Evolutionary conservation across 2,329 filamentous ascomycete species (phyloP).

Genomic region (Teratosphaeria pseudoeucalypti): DNA sequence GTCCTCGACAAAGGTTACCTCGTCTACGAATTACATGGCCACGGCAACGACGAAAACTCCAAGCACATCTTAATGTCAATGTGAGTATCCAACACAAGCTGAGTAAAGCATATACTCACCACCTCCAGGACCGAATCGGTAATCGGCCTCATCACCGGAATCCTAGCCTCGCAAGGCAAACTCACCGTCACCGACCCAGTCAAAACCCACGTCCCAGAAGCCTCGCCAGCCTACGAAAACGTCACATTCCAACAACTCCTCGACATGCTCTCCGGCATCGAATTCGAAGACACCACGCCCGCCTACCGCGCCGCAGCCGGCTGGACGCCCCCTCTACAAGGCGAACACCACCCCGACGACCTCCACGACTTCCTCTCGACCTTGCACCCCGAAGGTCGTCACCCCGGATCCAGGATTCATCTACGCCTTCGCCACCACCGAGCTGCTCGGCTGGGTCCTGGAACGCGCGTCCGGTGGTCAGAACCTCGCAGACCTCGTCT

Average conservation of each 20-base stretch:
- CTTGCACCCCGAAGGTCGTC: slow-evolving; percentile 5
- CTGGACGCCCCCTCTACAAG: slow-evolving; percentile 4
- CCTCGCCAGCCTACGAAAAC: slow-evolving; percentile 7
- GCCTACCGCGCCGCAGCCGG: slow-evolving; percentile 14
- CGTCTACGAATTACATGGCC: slow-evolving; percentile 12
- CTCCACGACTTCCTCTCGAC: slow-evolving; percentile 12
- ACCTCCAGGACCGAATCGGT: slow-evolving; percentile 11
- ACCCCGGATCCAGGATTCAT: slow-evolving; percentile 10
- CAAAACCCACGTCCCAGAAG: slow-evolving; percentile 12
- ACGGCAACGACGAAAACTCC: slow-evolving; percentile 9
- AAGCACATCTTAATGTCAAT: slow-evolving; percentile 18
- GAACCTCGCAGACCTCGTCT: slow-evolving; percentile 8
- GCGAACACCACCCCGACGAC: slow-evolving; percentile 5
- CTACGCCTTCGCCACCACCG: slow-evolving; percentile 15
- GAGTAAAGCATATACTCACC: neutral
- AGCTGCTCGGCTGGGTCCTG: slow-evolving; percentile 16
- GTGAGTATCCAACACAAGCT: neutral
- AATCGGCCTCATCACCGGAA: slow-evolving; percentile 12
- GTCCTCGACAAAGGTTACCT: slow-evolving; percentile 14
- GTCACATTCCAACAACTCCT: slow-evolving; percentile 13
- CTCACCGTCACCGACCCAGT: slow-evolving; percentile 9
- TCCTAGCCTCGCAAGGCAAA: slow-evolving; percentile 10
- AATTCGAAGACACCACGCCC: slow-evolving; percentile 9
- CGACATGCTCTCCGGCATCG: slow-evolving; percentile 14
- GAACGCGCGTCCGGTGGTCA: slow-evolving; percentile 11